Conservation (phyloP, 1,284 basidiomycete species). For the Leucoagaricus sp. region DNA sequence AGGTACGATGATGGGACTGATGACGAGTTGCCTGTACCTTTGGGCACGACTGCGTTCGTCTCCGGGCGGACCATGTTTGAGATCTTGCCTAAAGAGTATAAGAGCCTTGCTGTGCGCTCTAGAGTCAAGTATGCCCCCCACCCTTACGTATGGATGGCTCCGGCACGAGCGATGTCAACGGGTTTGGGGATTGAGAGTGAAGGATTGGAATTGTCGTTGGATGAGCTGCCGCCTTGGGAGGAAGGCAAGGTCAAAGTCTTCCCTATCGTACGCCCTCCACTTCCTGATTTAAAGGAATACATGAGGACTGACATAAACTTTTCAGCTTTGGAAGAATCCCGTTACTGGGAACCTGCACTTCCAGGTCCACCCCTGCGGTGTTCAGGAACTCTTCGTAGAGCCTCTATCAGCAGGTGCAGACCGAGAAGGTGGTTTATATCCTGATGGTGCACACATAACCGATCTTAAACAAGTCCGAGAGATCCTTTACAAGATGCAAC, state of each 20-base stretch:
- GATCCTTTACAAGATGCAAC: constrained; percentile 76
- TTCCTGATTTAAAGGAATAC: neutral
- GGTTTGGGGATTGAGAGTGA: constrained; percentile 82
- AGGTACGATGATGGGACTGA: constrained; percentile 90
- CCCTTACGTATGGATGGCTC: constrained; percentile 86
- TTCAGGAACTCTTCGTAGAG: constrained; percentile 55
- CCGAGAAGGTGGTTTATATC: constrained; percentile 62
- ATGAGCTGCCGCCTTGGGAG: constrained; percentile 74
- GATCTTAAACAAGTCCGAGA: constrained; percentile 74
- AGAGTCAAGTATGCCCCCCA: constrained; percentile 68
- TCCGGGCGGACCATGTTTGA: constrained; percentile 87
- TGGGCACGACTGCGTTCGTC: constrained; percentile 86
- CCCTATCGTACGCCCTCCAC: constrained; percentile 44
- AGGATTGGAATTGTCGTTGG: constrained; percentile 63
- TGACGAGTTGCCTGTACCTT: constrained; percentile 79
- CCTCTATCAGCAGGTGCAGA: constrained; percentile 58
- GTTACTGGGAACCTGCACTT: constrained; percentile 75
- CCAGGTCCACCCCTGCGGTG: constrained; percentile 76
- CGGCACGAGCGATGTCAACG: constrained; percentile 68
- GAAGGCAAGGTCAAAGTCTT: constrained; percentile 70
- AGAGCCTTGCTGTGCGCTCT: constrained; percentile 82
- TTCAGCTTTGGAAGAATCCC: constrained; percentile 83
- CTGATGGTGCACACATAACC: constrained; percentile 72
- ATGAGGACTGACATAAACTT: neutral
- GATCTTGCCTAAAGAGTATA: constrained; percentile 69